phyloP scores from a whole-genome alignment of 2,329 filamentous ascomycete species.

The Aureobasidium pullulans region DNA sequence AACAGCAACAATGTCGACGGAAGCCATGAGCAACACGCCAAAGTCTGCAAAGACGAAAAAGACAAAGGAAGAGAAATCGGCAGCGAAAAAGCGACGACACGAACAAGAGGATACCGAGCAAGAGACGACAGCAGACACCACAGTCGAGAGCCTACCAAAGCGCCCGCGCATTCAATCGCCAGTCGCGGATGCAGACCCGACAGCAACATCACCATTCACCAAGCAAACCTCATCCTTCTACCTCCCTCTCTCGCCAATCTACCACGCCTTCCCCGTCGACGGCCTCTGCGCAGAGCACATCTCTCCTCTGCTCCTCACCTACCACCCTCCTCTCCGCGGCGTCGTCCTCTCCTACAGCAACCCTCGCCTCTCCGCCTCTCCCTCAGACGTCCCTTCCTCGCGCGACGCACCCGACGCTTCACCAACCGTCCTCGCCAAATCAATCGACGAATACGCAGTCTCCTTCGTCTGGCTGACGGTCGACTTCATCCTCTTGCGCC shows the following conservation, averaged over 20 bases:
- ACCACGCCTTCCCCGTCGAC: slow-evolving; percentile 62
- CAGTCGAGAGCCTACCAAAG: slow-evolving; percentile 4
- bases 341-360: slow-evolving; percentile 70
- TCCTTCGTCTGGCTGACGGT: slow-evolving; percentile 84
- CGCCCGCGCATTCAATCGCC: slow-evolving; percentile 2
- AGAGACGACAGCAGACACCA: slow-evolving; percentile 13
- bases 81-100: slow-evolving; percentile 21
- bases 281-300: slow-evolving; percentile 68
- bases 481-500: slow-evolving; percentile 77
- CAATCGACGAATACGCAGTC: slow-evolving; percentile 74
- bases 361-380: slow-evolving; percentile 55
- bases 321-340: slow-evolving; percentile 63
- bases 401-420: slow-evolving; percentile 29
- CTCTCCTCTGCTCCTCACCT: slow-evolving; percentile 66
- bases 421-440: slow-evolving; percentile 34
- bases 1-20: slow-evolving; percentile 19
- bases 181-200: background rate
- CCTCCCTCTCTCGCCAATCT: slow-evolving; percentile 64
- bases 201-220: slow-evolving; percentile 59
- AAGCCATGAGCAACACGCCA: slow-evolving; percentile 14
- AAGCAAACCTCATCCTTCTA: slow-evolving; percentile 75
- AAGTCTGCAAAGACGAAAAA: slow-evolving; percentile 31
- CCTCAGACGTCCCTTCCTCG: slow-evolving; percentile 29
- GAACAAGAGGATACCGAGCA: slow-evolving; percentile 13
- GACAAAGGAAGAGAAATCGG: slow-evolving; percentile 29